phyloP scores from a whole-genome alignment of 306 rosid species.

The Trichosanthes truncata region DNA sequence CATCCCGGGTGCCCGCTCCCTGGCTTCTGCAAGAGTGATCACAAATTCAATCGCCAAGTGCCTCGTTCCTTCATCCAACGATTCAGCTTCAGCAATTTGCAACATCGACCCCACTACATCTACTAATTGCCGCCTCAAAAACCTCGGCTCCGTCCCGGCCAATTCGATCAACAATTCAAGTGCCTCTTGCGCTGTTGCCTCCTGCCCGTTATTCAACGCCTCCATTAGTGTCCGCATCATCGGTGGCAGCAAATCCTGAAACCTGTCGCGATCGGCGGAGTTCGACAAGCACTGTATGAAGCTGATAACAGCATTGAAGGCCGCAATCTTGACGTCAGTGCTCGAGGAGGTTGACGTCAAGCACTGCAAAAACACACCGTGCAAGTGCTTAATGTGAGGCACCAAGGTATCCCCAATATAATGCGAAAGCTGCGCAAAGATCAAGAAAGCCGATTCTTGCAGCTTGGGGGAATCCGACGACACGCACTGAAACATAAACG shows the following conservation, averaged over 20 bases:
- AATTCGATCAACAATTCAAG: constrained; percentile 80
- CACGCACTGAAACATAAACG: constrained; percentile 86
- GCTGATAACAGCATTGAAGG: constrained; percentile 82
- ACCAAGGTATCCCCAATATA: constrained; percentile 74
- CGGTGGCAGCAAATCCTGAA: constrained; percentile 85
- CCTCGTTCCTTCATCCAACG: constrained; percentile 79
- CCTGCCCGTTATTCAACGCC: constrained; percentile 76
- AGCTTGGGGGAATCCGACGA: constrained; percentile 71
- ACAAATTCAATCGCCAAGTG: constrained; percentile 95
- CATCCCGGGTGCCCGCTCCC: constrained; percentile 96
- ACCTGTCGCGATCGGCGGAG: constrained; percentile 71
- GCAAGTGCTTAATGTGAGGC: constrained; percentile 71
- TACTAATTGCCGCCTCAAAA: constrained; percentile 68
- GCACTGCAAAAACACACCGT: constrained; percentile 68
- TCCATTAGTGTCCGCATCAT: constrained; percentile 87
- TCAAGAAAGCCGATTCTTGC: constrained; percentile 76
- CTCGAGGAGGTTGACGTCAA: constrained; percentile 31
- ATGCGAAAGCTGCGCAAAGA: constrained; percentile 88
- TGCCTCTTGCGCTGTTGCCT: constrained; percentile 90
- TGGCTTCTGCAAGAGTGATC: constrained; percentile 86
- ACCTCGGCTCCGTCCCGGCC: constrained; percentile 87
- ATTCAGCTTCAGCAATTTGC: constrained; percentile 85
- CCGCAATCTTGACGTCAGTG: constrained; percentile 74
- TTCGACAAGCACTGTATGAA: constrained; percentile 79
- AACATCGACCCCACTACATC: constrained; percentile 90